Base-by-base conservation (phyloP, 1,284 basidiomycete species). In the Boletus albobrunnescens region DNA sequence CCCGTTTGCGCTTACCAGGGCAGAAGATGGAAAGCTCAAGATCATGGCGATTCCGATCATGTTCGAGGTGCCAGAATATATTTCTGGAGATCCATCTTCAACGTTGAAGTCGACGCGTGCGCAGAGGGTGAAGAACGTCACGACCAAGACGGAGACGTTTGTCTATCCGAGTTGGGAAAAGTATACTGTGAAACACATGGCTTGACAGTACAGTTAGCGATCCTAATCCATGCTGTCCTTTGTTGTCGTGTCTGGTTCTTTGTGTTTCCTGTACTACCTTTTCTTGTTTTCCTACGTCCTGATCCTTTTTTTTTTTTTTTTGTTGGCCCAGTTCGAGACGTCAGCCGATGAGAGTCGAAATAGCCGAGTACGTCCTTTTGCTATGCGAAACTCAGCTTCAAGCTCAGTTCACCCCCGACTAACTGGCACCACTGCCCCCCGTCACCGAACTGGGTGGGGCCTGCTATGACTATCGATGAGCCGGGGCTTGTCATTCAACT, bases 81-180 rank as follows among this genome's bases (percentile, higher is more conserved):
- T 47, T 6, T 20, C 51, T 4, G 60, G 56, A 2, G 57, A 54
- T 30, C 50, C 49, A 4, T 56, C 54, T 36, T 49, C 49, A 33
- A 55, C 55, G 19, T 37, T 36, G 39, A 63, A 54, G 44, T 49
- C 50, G 28, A 64, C 53, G 26, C 57, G 54, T 22, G 67, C 58
- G 36, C 61, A 65, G 33, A 67, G 59, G 44, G 56, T 62, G 46
- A 67, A 67, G 53, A 67, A 64, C 47, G 68, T 72, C 49, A 68
- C 67, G 44, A 70, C 72, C 59, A 66, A 68, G 57, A 59, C 67
- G 27, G 74, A 80, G 60, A 71, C 73, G 44, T 71, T 76, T 41
- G 54, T 69, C 14, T 79, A 77, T 59, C 79, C 81, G 22, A 76
- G 73, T 44, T 84, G 82, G 82, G 74, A 83, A 60, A 69, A 78